phyloP scores from a whole-genome alignment of 2,329 filamentous ascomycete species.

The Neofusicoccum parvum region DNA sequence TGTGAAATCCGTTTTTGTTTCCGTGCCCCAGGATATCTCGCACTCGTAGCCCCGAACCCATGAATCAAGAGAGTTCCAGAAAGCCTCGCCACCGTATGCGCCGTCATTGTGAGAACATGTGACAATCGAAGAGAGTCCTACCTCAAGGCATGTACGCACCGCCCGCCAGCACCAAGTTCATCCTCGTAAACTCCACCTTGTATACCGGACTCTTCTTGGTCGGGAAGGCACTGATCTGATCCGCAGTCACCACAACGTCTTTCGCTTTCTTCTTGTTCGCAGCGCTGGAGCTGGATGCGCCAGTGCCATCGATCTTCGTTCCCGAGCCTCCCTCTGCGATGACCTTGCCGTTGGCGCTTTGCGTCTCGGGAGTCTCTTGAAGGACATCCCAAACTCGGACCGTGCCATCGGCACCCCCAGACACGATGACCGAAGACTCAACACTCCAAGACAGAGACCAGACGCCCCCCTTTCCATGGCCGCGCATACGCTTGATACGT shows the following conservation, averaged over 20 bases:
- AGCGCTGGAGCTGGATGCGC: slow-evolving; percentile 32
- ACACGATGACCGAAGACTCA: slow-evolving; percentile 87
- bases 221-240: slow-evolving; percentile 92
- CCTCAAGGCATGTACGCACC: slow-evolving; percentile 64
- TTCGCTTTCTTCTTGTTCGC: slow-evolving; percentile 70
- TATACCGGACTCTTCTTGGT: slow-evolving; percentile 96
- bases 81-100: slow-evolving; percentile 10
- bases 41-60: slow-evolving; percentile 9
- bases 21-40: slow-evolving; percentile 10
- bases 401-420: slow-evolving; percentile 87
- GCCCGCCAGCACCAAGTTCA: slow-evolving; percentile 90
- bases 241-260: slow-evolving; percentile 84
- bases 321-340: slow-evolving; percentile 52
- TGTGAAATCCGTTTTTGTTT: background rate
- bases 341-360: slow-evolving; percentile 59
- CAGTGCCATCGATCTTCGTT: slow-evolving; percentile 49
- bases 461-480: slow-evolving; percentile 90
- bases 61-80: background rate
- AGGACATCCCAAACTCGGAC: slow-evolving; percentile 92
- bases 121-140: background rate
- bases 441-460: slow-evolving; percentile 93
- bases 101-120: background rate
- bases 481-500: slow-evolving; percentile 87
- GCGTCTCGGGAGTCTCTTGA: slow-evolving; percentile 62
- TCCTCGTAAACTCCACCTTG: slow-evolving; percentile 89